Evolutionary conservation across 2,329 filamentous ascomycete genomes (phyloP).

Genomic region (Diatrype stigma): DNA sequence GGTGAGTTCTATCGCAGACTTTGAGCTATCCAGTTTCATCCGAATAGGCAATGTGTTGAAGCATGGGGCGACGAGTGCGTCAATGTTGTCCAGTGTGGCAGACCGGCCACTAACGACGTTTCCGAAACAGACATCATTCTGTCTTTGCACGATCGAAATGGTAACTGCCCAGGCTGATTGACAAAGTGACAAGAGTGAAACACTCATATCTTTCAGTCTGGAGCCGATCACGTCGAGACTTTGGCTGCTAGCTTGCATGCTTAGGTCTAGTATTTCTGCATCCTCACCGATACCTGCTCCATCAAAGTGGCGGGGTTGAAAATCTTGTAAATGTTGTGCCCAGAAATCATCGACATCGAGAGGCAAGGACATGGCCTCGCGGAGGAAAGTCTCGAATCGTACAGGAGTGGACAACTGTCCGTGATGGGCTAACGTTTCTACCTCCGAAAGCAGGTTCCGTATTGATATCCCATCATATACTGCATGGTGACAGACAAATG

Average conservation of each 20-base stretch:
- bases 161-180: slow-evolving; percentile 71
- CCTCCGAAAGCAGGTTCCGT: slow-evolving; percentile 61
- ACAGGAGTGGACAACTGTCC: slow-evolving; percentile 43
- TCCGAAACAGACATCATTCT: slow-evolving; percentile 75
- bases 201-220: slow-evolving; percentile 47
- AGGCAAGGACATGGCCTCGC: slow-evolving; percentile 47
- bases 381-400: slow-evolving; percentile 61
- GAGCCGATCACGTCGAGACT: slow-evolving; percentile 43
- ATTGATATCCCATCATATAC: slow-evolving; percentile 84
- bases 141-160: slow-evolving; percentile 51
- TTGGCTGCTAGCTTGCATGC: slow-evolving; percentile 2
- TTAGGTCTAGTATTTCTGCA: slow-evolving; percentile 7
- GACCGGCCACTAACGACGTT: slow-evolving; percentile 79
- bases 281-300: slow-evolving; percentile 3
- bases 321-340: slow-evolving; percentile 49
- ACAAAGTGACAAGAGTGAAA: slow-evolving; percentile 61
- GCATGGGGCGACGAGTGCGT: slow-evolving; percentile 77
- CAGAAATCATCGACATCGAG: slow-evolving; percentile 61
- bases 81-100: slow-evolving; percentile 59
- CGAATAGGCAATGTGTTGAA: slow-evolving; percentile 85
- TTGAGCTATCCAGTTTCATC: slow-evolving; percentile 43
- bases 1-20: slow-evolving; percentile 53
- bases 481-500: slow-evolving; percentile 67
- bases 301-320: slow-evolving; percentile 30
- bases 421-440: slow-evolving; percentile 55